A percentile compares a stretch with the other conserved stretches of the same genome.
Conservation (phyloP, 805 yeast species). For the Barnettozyma vustinii region DNA sequence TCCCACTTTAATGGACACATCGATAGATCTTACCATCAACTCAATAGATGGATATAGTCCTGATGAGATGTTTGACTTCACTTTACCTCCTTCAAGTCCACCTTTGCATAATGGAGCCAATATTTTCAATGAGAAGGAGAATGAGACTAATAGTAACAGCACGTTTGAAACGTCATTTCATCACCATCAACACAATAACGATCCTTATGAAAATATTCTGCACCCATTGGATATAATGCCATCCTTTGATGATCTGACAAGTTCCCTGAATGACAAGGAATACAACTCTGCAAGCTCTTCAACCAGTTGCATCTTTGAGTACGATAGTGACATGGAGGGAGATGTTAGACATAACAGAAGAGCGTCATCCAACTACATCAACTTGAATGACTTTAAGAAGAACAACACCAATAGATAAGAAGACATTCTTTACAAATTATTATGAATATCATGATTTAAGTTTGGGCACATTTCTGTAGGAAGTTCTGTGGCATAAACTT, state of each 20-base stretch:
- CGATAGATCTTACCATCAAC: slow-evolving; percentile 3
- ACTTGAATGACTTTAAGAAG: slow-evolving; percentile 12
- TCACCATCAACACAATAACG: slow-evolving; percentile 3
- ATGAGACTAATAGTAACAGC: slow-evolving; percentile 1
- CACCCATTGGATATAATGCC: slow-evolving; percentile 23
- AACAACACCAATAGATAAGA: slow-evolving; percentile 4
- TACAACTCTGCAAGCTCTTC: background rate
- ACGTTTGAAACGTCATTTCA: slow-evolving; percentile 2
- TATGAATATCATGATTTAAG: background rate
- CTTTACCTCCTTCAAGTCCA: background rate
- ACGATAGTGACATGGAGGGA: background rate
- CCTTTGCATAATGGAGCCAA: background rate
- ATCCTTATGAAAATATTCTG: slow-evolving; percentile 20
- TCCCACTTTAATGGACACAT: slow-evolving; percentile 4
- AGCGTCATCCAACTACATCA: slow-evolving; percentile 16
- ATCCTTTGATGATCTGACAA: slow-evolving; percentile 7
- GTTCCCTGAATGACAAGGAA: background rate
- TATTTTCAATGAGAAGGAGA: background rate
- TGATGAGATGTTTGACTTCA: background rate
- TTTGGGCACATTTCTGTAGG: no score
- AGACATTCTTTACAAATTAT: slow-evolving; percentile 5
- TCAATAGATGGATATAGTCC: slow-evolving; percentile 2
- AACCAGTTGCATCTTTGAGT: background rate
- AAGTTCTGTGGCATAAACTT: background rate
- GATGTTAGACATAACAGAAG: slow-evolving; percentile 3